Percentiles rank a stretch among this genome's conserved stretches.
Conservation (phyloP, 345 rosid genomes). For the Salix dunnii region DNA sequence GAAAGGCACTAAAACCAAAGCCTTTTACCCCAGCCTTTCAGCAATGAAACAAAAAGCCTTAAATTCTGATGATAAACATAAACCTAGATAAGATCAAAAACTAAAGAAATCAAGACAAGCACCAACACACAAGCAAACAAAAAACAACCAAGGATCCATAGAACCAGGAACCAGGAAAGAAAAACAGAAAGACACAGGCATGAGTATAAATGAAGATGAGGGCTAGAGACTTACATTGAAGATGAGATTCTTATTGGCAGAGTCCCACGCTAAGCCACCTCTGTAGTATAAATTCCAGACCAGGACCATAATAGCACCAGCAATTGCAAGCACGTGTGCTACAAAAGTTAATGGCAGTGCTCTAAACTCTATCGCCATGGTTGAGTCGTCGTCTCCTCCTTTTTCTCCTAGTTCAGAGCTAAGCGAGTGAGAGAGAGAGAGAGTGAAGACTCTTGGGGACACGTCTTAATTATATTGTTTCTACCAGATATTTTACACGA, state of each 20-base stretch:
- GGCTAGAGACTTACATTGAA: conserved; percentile 57
- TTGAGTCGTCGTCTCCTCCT: neutral
- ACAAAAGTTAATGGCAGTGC: conserved; percentile 58
- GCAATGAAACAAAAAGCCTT: neutral
- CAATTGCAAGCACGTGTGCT: conserved; percentile 58
- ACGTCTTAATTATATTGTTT: neutral
- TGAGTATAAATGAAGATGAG: neutral
- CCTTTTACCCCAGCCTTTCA: neutral
- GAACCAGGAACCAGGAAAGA: neutral
- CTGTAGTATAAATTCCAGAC: conserved; percentile 71
- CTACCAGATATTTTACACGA: neutral
- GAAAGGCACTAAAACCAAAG: too few species aligned
- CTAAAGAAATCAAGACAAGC: neutral
- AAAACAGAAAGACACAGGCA: neutral
- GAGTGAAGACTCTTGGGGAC: too few species aligned
- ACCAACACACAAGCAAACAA: neutral
- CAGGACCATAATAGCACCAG: conserved; percentile 59
- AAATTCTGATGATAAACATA: neutral
- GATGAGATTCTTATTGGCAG: conserved; percentile 76
- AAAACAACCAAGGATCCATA: neutral
- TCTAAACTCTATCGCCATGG: conserved; percentile 47
- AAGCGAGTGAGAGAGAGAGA: neutral
- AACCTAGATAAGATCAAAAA: neutral
- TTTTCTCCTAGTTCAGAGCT: neutral
- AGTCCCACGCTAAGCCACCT: conserved; percentile 95